Evolutionary conservation across 2,329 filamentous ascomycete genomes (phyloP).

Genomic region (Aspergillus persii): DNA sequence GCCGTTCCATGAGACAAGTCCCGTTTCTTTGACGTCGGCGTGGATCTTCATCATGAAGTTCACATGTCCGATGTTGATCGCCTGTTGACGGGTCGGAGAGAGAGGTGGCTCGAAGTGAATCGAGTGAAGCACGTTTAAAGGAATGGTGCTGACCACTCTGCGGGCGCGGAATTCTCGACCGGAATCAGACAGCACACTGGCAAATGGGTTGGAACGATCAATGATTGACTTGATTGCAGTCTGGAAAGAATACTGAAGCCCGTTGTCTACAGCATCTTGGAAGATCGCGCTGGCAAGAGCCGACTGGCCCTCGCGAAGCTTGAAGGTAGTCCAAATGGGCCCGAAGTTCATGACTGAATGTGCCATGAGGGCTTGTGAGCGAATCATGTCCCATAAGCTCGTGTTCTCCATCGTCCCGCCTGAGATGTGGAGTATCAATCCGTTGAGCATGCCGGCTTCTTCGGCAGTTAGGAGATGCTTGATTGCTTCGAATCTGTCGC

Average conservation of each 20-base stretch:
- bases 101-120: conserved; percentile 21
- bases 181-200: background rate
- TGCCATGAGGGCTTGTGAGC: conserved; percentile 18
- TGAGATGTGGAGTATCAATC: conserved; percentile 25
- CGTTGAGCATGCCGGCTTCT: conserved; percentile 23
- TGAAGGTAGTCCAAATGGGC: conserved; percentile 26
- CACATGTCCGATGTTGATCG: conserved; percentile 16
- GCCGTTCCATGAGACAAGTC: conserved; percentile 3
- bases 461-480: conserved; percentile 28
- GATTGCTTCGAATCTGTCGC: conserved; percentile 28
- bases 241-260: conserved; percentile 28
- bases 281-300: conserved; percentile 27
- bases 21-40: conserved; percentile 13
- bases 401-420: conserved; percentile 25
- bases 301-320: conserved; percentile 31
- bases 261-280: conserved; percentile 21
- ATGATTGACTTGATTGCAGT: conserved; percentile 20
- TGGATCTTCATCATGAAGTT: conserved; percentile 22
- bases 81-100: conserved; percentile 14
- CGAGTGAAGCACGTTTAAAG: conserved; percentile 18
- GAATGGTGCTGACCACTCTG: conserved; percentile 28
- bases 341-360: conserved; percentile 23
- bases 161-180: conserved; percentile 14
- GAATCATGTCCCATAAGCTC: conserved; percentile 21
- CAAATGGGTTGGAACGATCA: conserved; percentile 4